phyloP scores from a whole-genome alignment of 129 eudicot species.

The Artemisia annua region DNA sequence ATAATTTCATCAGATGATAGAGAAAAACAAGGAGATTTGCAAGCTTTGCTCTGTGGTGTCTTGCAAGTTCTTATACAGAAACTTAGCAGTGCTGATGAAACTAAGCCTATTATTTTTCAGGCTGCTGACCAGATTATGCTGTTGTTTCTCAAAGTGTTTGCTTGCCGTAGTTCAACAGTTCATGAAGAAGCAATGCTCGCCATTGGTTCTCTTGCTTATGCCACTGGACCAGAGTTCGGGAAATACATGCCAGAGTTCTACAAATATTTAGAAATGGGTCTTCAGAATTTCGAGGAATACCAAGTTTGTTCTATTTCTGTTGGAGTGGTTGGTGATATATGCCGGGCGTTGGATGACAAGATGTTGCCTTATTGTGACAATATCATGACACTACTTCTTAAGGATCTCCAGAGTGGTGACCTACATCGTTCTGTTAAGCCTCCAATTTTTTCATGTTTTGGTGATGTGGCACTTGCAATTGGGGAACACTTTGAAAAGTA shows the following conservation, averaged over 20 bases:
- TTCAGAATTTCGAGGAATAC: constrained; percentile 86
- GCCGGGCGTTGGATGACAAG: constrained; percentile 88
- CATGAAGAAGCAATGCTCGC: constrained; percentile 99
- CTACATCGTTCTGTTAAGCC: constrained; percentile 89
- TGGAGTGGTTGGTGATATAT: constrained; percentile 93
- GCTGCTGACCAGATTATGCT: constrained; percentile 77
- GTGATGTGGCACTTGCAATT: constrained; percentile 93
- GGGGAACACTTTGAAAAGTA: constrained; percentile 88
- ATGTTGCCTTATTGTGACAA: constrained; percentile 78
- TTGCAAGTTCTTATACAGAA: constrained; percentile 85
- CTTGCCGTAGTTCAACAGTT: constrained; percentile 80
- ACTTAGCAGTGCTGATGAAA: constrained; percentile 60
- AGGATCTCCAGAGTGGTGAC: constrained; percentile 76
- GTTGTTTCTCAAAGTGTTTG: constrained; percentile 71
- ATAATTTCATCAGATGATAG: constrained; percentile 72
- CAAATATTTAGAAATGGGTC: constrained; percentile 82
- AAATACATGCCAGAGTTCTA: constrained; percentile 83
- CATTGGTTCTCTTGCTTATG: constrained; percentile 94
- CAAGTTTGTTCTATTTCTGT: constrained; percentile 88
- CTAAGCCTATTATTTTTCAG: constrained; percentile 51
- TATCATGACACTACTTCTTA: constrained; percentile 78
- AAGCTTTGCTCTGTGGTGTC: constrained; percentile 83
- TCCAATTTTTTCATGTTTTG: constrained; percentile 91
- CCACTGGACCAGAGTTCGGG: constrained; percentile 77
- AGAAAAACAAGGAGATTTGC: constrained; percentile 83